phyloP scores from a whole-genome alignment of 1,284 basidiomycete species.

The Ustilago shanxiensis region DNA sequence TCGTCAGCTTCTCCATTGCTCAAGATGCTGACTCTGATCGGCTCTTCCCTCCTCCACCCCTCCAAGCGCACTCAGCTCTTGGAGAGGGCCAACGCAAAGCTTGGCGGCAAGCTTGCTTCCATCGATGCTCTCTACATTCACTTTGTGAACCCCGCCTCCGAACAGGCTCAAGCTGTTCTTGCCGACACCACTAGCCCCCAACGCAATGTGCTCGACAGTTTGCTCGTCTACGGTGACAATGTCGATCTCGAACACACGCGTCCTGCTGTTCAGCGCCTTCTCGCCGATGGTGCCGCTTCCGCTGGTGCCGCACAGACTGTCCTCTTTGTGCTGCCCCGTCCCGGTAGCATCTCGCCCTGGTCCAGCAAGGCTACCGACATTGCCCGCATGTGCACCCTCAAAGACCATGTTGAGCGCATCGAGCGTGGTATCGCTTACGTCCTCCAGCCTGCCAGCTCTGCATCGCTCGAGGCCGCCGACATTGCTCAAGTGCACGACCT shows the following conservation, averaged over 20 bases:
- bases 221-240: conserved; percentile 91
- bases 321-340: conserved; percentile 65
- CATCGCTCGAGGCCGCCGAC: conserved; percentile 43
- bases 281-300: conserved; percentile 22
- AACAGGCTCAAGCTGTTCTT: conserved; percentile 74
- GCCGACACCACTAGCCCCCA: conserved; percentile 72
- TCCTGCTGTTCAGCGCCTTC: conserved; percentile 71
- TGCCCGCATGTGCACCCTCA: conserved; percentile 81
- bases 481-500: conserved; percentile 44
- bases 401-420: conserved; percentile 79
- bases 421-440: conserved; percentile 86
- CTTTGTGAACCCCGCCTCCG: conserved; percentile 79
- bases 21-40: conserved; percentile 68
- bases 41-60: conserved; percentile 69
- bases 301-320: conserved; percentile 71
- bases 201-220: conserved; percentile 77
- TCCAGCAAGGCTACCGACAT: conserved; percentile 98
- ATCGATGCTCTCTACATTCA: conserved; percentile 90
- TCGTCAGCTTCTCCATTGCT: not conserved
- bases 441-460: conserved; percentile 74
- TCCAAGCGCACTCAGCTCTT: conserved; percentile 81
- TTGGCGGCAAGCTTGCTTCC: conserved; percentile 72
- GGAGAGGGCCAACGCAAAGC: conserved; percentile 75
- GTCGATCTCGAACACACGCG: conserved; percentile 74
- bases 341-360: conserved; percentile 84